Evolutionary conservation across 176 grass and related monocot genomes (phyloP), one percentile per base, ranked within the genome.

Genomic region (Themeda triandra): DNA sequence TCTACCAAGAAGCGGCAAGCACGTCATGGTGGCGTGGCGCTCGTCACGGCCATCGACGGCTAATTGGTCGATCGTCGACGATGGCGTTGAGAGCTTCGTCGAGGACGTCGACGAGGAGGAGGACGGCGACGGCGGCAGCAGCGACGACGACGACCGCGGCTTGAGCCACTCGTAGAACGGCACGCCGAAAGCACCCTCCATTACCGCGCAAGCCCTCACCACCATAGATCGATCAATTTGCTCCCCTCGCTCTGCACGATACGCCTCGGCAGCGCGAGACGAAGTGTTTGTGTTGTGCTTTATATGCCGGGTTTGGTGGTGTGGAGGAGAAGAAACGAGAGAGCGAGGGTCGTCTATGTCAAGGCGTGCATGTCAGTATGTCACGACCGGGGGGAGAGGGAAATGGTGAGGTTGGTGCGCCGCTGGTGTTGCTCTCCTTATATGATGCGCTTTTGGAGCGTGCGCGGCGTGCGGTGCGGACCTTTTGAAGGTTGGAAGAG

Each of bases 1-100:
- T 90, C 83, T 88, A 12, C 88, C 90, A 51, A 98, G 85, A 45
- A 98, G 92, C 21, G 92, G 95, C 80, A 98, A 40, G 18, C 95
- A 98, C 77, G 54, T 18, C 62, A 80, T 54, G 63, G 62, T 41
- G 63, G 85, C 69, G 24, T 29, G 10, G 17, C 69, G 84, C 19
- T 44, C 45, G 15, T 59, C 58, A 36, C 15, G 39, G 0, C 0
- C 65, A 10, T 1, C 63, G 1, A 3, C 77, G 32, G 4, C 62
- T 1, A 67, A 21, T 3, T 15, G 66, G 46, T 71, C 66, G 24
- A 41, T 35, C 33, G n/a, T 72, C 74, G 75, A 83, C 0, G 74
- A 79, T 0, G 78, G 68, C 25, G 68, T 5, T 3, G 88, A 78
- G 31, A 84, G 29, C 0, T 27, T 65, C 63, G 76, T 69, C 1